Evolutionary conservation across 140 eudicot genomes (phyloP), one percentile per base, ranked within the genome.

Genomic region (Senecio squalidus): DNA sequence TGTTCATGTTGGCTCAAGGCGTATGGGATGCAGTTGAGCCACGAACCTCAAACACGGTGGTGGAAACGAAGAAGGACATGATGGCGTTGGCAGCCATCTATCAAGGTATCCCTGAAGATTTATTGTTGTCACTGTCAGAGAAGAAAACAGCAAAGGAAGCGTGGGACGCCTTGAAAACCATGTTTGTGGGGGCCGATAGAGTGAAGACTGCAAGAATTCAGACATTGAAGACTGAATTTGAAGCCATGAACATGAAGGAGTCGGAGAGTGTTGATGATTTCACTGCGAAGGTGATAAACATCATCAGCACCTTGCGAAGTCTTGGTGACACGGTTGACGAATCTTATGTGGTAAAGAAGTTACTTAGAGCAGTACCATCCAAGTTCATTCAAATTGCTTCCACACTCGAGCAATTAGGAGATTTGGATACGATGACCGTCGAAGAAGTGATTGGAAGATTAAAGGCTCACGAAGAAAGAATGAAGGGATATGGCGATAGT

Each of bases 1-100:
- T 50, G 1, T 50, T 50, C 57, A 50, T 50, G 57, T 34, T 23
- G 21, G 57, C 57, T 4, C 57, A 50, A 50, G 57, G 57, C 0
- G 34, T 50, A 0, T 24, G 57, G 57, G 57, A 50, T 1, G 9
- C 23, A 0, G 50, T 44, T 44, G 50, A 44, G 50, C 50, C 50
- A 2, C 50, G 8, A 44, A 44, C 23, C 4, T 15, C 50, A 15
- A 44, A 44, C 6, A 44, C 44, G 44, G 44, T 38, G 14, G 44
- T 47, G 9, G 36, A 30, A 30, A 9, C 9, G 36, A 30, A 30
- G 36, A 30, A 30, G 9, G 36, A 30, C 4, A 47, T 18, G 29
- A 21, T 47, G 28, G 54, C 29, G 14, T 20, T 47, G 54, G 54
- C 27, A 6, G 4, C 15, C 14, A 48, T 48, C 28, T 21, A 48